Evolutionary conservation across 805 yeast genomes (phyloP).

Genomic region (Zygotorulaspora chibaensis): DNA sequence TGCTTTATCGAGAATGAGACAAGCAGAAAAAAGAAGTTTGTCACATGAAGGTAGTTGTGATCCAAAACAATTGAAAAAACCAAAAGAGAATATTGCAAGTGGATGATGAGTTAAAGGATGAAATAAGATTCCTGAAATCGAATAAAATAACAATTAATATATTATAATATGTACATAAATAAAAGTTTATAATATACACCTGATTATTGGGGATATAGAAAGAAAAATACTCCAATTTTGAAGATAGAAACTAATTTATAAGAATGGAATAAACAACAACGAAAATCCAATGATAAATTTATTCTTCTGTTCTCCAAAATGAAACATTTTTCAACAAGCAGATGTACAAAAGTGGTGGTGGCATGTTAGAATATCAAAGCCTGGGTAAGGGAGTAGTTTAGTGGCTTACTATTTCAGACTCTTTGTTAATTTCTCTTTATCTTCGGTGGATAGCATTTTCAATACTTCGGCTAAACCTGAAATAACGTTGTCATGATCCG

Average conservation of each 20-base stretch:
- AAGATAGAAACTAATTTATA: neutral
- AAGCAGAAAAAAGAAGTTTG: conserved; percentile 10
- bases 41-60: neutral
- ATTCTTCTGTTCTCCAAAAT: neutral
- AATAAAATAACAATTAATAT: neutral
- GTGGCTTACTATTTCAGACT: conserved; percentile 28
- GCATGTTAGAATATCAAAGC: conserved; percentile 4
- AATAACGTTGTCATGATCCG: conserved; percentile 49
- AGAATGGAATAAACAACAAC: conserved; percentile 11
- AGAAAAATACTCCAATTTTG: neutral
- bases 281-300: conserved; percentile 2
- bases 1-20: conserved; percentile 15
- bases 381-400: too few relatives aligned
- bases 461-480: conserved; percentile 54
- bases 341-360: neutral
- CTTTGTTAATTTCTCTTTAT: conserved; percentile 43
- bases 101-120: too few relatives aligned
- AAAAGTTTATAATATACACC: neutral
- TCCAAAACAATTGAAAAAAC: conserved; percentile 3
- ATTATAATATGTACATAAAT: neutral
- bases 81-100: neutral
- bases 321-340: neutral
- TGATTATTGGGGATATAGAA: too few relatives aligned
- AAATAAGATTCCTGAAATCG: neutral
- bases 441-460: conserved; percentile 49